Base-by-base conservation (phyloP, 805 yeast species). In the Kuraishia ogatae region DNA sequence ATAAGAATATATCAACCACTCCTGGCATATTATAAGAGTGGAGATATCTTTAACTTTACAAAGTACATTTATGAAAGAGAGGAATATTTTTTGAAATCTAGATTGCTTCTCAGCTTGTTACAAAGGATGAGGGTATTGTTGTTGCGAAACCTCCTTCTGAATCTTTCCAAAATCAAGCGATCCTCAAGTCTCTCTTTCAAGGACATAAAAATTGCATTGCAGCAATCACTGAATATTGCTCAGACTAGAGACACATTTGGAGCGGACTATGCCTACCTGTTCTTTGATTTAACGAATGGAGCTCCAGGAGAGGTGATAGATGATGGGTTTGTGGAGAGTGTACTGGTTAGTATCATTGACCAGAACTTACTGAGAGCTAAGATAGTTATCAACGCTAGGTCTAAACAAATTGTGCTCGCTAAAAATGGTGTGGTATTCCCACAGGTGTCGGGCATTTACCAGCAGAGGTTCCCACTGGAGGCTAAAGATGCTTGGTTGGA, bases 361-460 rank as follows among this genome's bases (percentile, higher is more conserved):
- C 80, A 79, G 55, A 80, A 78, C 55, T 62, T 81, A 19, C 60
- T 83, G 39, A 79, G 76, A 57, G 87, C 84, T 0, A 82, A 82
- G 56, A 61, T 81, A 2, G 64, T 66, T 0, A 63, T 68, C 7
- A 52, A 62, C 1, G 39, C 53, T 19, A 60, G 56, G n/a, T 57
- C 54, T 1, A 35, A 35, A 35, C 43, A 35, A 15, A 54, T 69
- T n/a, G 62, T 65, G 7, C 28, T 70, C 48, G 65, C 72, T 47
- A 67, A 67, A 52, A 61, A 59, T 1, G 66, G 58, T 13, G 29
- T 35, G 11, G 55, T 66, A 13, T 69, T 69, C 54, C 73, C 73
- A 3, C 56, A 56, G 19, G 57, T 66, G 2, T 56, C 53, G 49
- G 60, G 55, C 1, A 59, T 63, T 1, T 62, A 66, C 50, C 53